Percentiles rank a stretch among this genome's conserved stretches.
These are phyloP conservation scores for Diaporthe australafricana DNA, from an alignment of 2,329 filamentous ascomycete species.

Conservation along the genomic window DNA sequence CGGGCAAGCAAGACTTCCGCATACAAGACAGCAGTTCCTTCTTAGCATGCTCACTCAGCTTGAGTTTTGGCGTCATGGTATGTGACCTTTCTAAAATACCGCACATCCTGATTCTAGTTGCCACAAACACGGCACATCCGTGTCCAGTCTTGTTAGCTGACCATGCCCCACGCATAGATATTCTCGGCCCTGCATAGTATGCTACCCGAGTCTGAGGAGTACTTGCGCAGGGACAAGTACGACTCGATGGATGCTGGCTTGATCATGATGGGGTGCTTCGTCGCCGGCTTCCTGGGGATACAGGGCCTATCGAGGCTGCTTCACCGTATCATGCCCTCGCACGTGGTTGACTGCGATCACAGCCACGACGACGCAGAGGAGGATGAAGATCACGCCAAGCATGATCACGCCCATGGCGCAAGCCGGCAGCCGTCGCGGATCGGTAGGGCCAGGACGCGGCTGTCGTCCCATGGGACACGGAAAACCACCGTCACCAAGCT, in stretches of 20 bases:
- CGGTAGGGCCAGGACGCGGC: slow-evolving; percentile 34
- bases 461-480: slow-evolving; percentile 37
- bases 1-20: slow-evolving; percentile 80
- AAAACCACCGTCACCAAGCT: slow-evolving; percentile 37
- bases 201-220: slow-evolving; percentile 86
- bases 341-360: slow-evolving; percentile 85
- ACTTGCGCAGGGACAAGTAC: slow-evolving; percentile 77
- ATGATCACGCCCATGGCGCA: slow-evolving; percentile 43
- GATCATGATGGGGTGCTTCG: slow-evolving; percentile 76
- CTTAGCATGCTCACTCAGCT: slow-evolving; percentile 85
- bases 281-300: slow-evolving; percentile 79
- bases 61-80: slow-evolving; percentile 98
- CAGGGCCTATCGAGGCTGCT: slow-evolving; percentile 78
- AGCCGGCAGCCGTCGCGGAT: slow-evolving; percentile 32
- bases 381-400: slow-evolving; percentile 42
- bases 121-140: not conserved
- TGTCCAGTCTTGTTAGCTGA: slow-evolving; percentile 2
- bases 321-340: slow-evolving; percentile 80
- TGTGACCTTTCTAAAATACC: slow-evolving; percentile 42
- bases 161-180: slow-evolving; percentile 63
- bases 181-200: slow-evolving; percentile 95
- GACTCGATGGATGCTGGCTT: slow-evolving; percentile 75
- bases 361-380: slow-evolving; percentile 68
- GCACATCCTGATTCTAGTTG: slow-evolving; percentile 26
- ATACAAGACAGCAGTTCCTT: slow-evolving; percentile 93